Evolutionary conservation across 306 rosid species (phyloP).

Genomic region (Rosa rugosa): DNA sequence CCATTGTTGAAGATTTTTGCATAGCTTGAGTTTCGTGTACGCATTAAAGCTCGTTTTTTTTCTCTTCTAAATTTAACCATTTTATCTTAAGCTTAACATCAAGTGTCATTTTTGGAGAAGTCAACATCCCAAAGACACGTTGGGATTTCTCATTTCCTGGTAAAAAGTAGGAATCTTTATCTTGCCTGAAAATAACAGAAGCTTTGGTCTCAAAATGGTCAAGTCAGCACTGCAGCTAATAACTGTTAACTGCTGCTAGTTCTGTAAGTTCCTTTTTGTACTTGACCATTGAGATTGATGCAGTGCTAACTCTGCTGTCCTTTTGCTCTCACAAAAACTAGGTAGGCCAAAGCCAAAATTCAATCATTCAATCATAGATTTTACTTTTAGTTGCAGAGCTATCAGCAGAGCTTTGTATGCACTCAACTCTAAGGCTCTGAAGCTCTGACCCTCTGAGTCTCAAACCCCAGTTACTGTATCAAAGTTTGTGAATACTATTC

Average conservation of each 20-base stretch:
- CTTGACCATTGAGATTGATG: constrained; percentile 6
- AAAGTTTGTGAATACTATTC: background rate
- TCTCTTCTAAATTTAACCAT: background rate
- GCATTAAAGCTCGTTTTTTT: background rate
- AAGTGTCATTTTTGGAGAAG: background rate
- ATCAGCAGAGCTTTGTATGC: background rate
- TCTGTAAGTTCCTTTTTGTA: background rate
- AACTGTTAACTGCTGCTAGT: background rate
- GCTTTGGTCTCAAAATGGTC: background rate
- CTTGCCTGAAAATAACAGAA: background rate
- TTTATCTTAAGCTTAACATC: background rate
- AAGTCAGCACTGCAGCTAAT: background rate
- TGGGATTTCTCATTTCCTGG: background rate
- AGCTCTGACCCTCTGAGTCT: background rate
- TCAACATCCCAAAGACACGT: constrained; percentile 5
- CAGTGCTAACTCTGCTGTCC: background rate
- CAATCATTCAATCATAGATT: background rate
- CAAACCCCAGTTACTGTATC: background rate
- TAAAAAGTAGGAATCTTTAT: background rate
- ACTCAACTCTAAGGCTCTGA: background rate
- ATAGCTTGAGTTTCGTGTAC: background rate
- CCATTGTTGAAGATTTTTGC: background rate
- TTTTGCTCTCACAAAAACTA: background rate
- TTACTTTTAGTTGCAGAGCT: constrained; percentile 4
- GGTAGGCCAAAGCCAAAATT: background rate